These are phyloP conservation scores for Chlamydomonas sphaeroides DNA, from an alignment of 139 green algal genomes.

Conservation along the genomic window DNA sequence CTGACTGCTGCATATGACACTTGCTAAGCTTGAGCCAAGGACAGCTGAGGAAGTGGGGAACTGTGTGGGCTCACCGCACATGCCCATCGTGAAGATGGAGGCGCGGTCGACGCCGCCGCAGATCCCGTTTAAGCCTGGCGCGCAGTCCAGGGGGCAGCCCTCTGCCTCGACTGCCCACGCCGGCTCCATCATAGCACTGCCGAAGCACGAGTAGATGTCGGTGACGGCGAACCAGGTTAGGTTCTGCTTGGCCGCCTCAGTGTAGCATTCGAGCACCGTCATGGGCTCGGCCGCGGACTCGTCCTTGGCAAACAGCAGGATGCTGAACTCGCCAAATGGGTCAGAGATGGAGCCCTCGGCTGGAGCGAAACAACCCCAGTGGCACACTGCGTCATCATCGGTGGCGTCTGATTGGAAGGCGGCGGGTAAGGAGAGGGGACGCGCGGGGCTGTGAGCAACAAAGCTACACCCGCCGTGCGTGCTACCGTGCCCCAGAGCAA, in stretches of 20 bases:
- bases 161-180: constrained; percentile 34
- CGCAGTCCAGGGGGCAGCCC: constrained; percentile 14
- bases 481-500: no score
- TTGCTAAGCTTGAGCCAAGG: no score
- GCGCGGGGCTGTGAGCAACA: no score
- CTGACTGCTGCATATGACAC: no score
- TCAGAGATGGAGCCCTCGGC: no score
- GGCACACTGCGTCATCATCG: constrained; percentile 1
- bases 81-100: constrained; percentile 27
- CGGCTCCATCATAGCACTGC: neutral
- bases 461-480: no score
- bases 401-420: no score
- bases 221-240: neutral
- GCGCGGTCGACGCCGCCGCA: constrained; percentile 11
- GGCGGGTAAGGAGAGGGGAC: no score
- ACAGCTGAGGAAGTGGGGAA: neutral
- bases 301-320: no score
- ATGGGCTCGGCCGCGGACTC: neutral
- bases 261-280: neutral
- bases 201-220: neutral
- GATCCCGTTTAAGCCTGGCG: neutral
- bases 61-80: constrained; percentile 34
- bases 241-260: neutral
- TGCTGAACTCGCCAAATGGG: no score
- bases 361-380: constrained; percentile 16